These are phyloP conservation scores for Aspergillus steynii DNA, from an alignment of 495 filamentous ascomycete genomes.

Conservation along the genomic window DNA sequence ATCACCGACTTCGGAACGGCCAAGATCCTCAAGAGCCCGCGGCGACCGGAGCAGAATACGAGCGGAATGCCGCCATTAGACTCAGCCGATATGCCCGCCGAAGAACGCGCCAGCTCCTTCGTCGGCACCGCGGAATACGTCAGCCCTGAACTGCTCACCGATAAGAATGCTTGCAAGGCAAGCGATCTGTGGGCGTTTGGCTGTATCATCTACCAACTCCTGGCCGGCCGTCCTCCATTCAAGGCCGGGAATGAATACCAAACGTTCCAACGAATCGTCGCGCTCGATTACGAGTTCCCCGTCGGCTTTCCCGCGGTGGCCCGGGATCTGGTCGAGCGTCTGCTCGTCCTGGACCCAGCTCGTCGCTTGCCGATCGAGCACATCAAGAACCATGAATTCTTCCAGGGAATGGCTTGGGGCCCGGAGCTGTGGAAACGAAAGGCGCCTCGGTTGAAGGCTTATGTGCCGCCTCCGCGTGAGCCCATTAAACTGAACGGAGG, in stretches of 20 bases:
- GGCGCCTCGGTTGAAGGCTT: conserved; percentile 84
- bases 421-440: conserved; percentile 86
- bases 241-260: conserved; percentile 97
- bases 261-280: conserved; percentile 98
- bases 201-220: conserved; percentile 97
- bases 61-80: conserved; percentile 51
- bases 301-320: conserved; percentile 85
- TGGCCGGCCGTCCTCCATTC: conserved; percentile 93
- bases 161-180: conserved; percentile 96
- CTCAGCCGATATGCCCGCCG: conserved; percentile 58
- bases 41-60: conserved; percentile 46
- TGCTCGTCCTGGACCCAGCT: conserved; percentile 87
- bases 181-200: conserved; percentile 99
- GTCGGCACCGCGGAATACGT: conserved; percentile 99
- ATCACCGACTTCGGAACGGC: conserved; percentile 99
- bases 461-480: conserved; percentile 76
- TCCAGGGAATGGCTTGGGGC: conserved; percentile 87
- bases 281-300: conserved; percentile 91
- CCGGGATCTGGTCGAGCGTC: conserved; percentile 86
- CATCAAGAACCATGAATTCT: conserved; percentile 97
- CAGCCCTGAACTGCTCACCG: conserved; percentile 89
- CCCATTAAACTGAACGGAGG: conserved; percentile 80
- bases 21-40: conserved; percentile 77
- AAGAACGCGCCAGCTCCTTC: conserved; percentile 85
- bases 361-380: conserved; percentile 91